These are phyloP conservation scores for Vigna mungo DNA, from an alignment of 306 rosid species.

Conservation along the genomic window DNA sequence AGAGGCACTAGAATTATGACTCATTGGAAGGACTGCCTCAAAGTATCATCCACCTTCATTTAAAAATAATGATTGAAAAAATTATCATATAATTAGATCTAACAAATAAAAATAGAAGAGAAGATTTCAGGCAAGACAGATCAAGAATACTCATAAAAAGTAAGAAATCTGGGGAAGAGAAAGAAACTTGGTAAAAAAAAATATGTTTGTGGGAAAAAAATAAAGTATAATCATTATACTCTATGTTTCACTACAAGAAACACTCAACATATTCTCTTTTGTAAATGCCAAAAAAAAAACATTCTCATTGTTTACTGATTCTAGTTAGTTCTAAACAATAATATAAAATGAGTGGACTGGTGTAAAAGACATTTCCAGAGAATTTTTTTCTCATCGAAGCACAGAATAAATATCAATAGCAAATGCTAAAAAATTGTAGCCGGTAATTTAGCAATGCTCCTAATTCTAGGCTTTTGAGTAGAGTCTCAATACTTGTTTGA, in stretches of 20 bases:
- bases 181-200: not conserved
- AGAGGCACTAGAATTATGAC: not conserved
- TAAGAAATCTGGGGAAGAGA: constrained; percentile 2
- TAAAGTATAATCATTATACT: not conserved
- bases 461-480: too few relatives aligned
- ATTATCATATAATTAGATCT: not conserved
- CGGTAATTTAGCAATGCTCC: not conserved
- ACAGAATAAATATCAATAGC: not conserved
- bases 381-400: not conserved
- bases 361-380: not conserved
- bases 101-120: constrained; percentile 19
- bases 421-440: not conserved
- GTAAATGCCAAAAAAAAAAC: not conserved
- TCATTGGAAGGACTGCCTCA: constrained; percentile 14
- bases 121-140: constrained; percentile 32
- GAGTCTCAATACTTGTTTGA: too few relatives aligned
- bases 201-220: not conserved
- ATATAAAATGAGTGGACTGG: not conserved
- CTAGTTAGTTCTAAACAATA: not conserved
- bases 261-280: not conserved
- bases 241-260: not conserved
- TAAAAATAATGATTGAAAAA: constrained; percentile 7
- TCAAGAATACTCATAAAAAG: not conserved
- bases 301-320: not conserved
- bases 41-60: constrained; percentile 19